Evolutionary conservation across 495 filamentous ascomycete genomes (phyloP).

Genomic region (Trichoderma orchidacearum): DNA sequence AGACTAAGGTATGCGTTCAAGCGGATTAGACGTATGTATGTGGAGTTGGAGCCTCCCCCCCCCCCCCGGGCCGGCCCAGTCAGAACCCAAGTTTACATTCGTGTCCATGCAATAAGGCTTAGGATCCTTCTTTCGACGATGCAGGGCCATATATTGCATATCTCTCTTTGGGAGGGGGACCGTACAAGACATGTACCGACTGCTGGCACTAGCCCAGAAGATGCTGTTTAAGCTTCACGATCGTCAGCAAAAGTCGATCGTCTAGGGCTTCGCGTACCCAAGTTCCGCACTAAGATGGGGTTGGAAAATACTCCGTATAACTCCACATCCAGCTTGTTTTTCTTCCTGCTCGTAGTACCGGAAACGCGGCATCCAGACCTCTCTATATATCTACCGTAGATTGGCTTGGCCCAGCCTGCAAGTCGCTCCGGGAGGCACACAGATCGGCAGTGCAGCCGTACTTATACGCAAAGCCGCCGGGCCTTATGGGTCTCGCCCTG

Average conservation of each 20-base stretch:
- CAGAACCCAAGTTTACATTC: not conserved
- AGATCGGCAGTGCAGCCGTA: not conserved
- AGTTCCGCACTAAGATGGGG: not conserved
- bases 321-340: not conserved
- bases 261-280: not conserved
- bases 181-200: too few species aligned
- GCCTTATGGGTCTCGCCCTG: not conserved
- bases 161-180: too few species aligned
- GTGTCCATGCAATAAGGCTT: not conserved
- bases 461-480: not conserved
- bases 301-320: not conserved
- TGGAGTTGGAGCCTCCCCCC: not conserved
- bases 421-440: not conserved
- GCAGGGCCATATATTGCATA: not conserved
- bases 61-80: too few species aligned
- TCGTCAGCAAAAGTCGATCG: not conserved
- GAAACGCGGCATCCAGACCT: not conserved
- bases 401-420: too few species aligned
- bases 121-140: too few species aligned
- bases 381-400: too few species aligned
- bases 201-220: not conserved
- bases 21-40: not conserved
- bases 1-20: not conserved
- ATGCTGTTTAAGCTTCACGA: not conserved
- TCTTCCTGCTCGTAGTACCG: not conserved